Base-by-base conservation (phyloP, 2,329 filamentous ascomycete genomes). In the Arthrobotrys megalospora region DNA sequence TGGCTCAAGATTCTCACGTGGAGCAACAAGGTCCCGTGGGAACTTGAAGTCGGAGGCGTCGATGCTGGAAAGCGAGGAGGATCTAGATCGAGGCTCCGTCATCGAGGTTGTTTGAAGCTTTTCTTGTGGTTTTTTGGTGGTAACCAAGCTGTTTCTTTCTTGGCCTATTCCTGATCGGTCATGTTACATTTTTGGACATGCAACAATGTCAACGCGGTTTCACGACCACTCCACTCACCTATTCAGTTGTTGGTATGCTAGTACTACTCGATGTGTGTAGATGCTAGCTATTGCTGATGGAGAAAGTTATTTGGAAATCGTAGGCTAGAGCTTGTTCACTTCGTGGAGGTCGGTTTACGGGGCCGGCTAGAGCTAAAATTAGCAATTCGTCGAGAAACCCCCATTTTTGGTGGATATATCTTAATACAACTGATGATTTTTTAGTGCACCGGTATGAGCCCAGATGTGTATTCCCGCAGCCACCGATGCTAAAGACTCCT, bases 21-120 rank as follows among this genome's bases (percentile, higher is more conserved):
- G 63, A 10, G 76, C 53, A 6, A 79, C 76, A 24, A 79, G 69
- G 38, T 62, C 76, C n/a, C 55, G 14, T 14, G 76, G 70, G 28
- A 79, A 78, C 55, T 68, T 78, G 62, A 78, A 78, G 24, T 72
- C 75, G 36, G 62, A 24, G n/a, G 75, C 34, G 32, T 72, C 75
- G 12, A 72, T 63, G 53, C 75, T 78, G 10, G 75, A 78, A 36
- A 72, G 75, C 21, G 75, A 78, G 45, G 75, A 78, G 6, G 75
- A 78, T 6, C 75, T 62, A 11, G 75, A 72, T 34, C 75, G 50
- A 55, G 43, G 3, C 65, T 72, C 58, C 6, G 67, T 12, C 65
- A 77, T 68, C 14, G 36, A 50, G 12, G 60, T 62, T 50, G 48
- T 32, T 60, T 60, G 34, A 43, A 43, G 55, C 36, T 60, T 24